A percentile compares a stretch with the other conserved stretches of the same genome.
Evolutionary conservation across 176 grass and related monocot species (phyloP).

Genomic region (Avena atlantica): DNA sequence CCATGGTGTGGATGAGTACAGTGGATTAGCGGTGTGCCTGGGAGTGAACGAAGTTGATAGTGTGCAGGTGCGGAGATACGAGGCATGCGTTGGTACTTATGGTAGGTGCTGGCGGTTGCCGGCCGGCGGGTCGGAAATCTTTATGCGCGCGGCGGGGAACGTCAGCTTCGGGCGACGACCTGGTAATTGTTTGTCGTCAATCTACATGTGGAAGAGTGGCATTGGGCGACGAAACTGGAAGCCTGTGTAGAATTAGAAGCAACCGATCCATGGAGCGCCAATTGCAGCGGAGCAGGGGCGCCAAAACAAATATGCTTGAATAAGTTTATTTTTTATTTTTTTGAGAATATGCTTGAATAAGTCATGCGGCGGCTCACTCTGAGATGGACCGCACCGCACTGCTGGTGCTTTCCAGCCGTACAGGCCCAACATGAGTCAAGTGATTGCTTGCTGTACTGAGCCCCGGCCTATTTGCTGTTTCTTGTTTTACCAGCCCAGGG

Average conservation of each 20-base stretch:
- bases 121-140: slow-evolving; percentile 25
- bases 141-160: slow-evolving; percentile 3
- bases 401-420: not conserved
- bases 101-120: not conserved
- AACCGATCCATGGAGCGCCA: not conserved
- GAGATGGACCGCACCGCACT: not conserved
- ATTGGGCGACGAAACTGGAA: not conserved
- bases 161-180: slow-evolving; percentile 1
- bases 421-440: too few relatives aligned
- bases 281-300: not conserved
- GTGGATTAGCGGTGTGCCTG: not conserved
- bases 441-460: too few relatives aligned
- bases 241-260: not conserved
- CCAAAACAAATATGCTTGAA: slow-evolving; percentile 9
- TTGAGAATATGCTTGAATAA: not conserved
- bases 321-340: too few relatives aligned
- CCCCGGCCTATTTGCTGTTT: too few relatives aligned
- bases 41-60: not conserved
- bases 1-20: slow-evolving; percentile 42
- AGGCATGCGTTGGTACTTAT: slow-evolving; percentile 3
- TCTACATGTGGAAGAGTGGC: slow-evolving; percentile 3
- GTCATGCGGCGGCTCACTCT: not conserved
- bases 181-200: not conserved
- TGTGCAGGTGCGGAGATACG: not conserved
- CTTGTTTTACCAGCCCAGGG: too few relatives aligned